Evolutionary conservation across 2,329 filamentous ascomycete species (phyloP).

Genomic region (Sporothrix protearum): DNA sequence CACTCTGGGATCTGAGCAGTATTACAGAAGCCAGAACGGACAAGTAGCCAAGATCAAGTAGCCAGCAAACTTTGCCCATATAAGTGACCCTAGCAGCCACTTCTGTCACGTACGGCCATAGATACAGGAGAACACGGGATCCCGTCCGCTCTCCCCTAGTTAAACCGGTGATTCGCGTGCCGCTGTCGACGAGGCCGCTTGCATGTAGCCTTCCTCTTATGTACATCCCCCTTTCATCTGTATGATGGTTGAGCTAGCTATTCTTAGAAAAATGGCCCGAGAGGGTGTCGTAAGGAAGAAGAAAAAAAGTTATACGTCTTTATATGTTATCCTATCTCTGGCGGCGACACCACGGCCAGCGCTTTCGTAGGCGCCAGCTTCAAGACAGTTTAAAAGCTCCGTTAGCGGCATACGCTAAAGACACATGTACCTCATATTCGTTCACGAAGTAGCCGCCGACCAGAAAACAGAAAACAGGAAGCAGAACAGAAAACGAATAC

Average conservation of each 20-base stretch:
- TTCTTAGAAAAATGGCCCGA: slow-evolving; percentile 5
- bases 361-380: neutral
- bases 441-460: neutral
- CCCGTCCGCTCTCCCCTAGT: no score
- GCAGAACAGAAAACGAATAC: neutral
- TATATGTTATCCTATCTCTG: neutral
- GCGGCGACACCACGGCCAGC: neutral
- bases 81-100: no score
- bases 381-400: neutral
- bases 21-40: no score
- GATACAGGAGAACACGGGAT: no score
- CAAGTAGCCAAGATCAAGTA: no score
- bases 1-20: no score
- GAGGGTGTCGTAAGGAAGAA: neutral
- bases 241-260: slow-evolving; percentile 10
- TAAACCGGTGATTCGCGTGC: neutral
- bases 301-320: neutral
- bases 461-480: neutral
- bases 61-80: no score
- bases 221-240: slow-evolving; percentile 4
- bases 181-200: neutral
- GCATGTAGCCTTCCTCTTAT: slow-evolving; percentile 8
- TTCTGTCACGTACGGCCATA: no score
- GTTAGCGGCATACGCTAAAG: neutral
- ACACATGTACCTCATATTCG: neutral